Percentiles rank a stretch among this genome's conserved stretches.
These are phyloP conservation scores for Naganishia sp. DNA, from an alignment of 1,284 basidiomycete species.

Conservation along the genomic window DNA sequence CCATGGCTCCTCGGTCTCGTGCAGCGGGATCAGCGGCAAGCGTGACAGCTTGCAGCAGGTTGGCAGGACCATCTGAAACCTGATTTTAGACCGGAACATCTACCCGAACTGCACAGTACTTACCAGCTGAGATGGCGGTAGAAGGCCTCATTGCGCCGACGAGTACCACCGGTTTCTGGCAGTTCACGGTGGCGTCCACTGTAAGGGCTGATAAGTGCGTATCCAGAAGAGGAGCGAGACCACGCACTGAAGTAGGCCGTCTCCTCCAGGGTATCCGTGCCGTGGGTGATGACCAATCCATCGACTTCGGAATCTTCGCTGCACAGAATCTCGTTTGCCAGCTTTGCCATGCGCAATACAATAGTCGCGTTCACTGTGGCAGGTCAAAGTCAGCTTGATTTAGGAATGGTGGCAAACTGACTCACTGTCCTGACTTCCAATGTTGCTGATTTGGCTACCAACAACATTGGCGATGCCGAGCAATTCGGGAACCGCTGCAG, in stretches of 20 bases:
- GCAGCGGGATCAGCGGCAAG: constrained; percentile 39
- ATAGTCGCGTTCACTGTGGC: constrained; percentile 38
- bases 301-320: constrained; percentile 37
- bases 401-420: constrained; percentile 13
- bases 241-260: constrained; percentile 39
- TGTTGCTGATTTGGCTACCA: constrained; percentile 29
- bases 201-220: background rate
- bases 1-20: constrained; percentile 41
- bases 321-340: constrained; percentile 42
- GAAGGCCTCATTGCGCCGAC: constrained; percentile 51
- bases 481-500: constrained; percentile 22
- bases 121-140: constrained; percentile 40
- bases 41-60: constrained; percentile 45
- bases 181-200: constrained; percentile 33
- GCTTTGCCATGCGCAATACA: constrained; percentile 38
- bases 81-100: background rate
- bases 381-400: constrained; percentile 19
- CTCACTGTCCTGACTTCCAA: constrained; percentile 31
- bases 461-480: constrained; percentile 27
- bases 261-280: constrained; percentile 48
- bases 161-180: constrained; percentile 45
- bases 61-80: constrained; percentile 42
- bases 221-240: background rate
- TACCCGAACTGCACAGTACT: background rate
- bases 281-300: constrained; percentile 39